A percentile compares a stretch with the other conserved stretches of the same genome.
phyloP scores from a whole-genome alignment of 768 basidiomycete species.

The Jaapia argillacea region DNA sequence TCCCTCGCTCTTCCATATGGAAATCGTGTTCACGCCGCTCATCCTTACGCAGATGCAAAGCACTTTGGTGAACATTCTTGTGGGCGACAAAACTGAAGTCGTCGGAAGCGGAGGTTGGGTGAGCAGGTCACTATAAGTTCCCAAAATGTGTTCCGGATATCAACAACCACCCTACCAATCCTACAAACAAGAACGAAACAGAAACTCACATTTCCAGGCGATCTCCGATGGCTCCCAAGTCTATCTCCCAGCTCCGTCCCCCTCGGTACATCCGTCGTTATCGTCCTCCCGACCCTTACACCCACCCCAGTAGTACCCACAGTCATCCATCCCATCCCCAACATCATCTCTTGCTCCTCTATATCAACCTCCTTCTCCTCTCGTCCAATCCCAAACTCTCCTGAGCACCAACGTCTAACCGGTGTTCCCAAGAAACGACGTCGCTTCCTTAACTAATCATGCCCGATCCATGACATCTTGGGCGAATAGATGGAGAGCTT shows the following conservation, averaged over 20 bases:
- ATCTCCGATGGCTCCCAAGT: constrained; percentile 83
- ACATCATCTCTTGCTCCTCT: constrained; percentile 23
- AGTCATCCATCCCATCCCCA: constrained; percentile 25
- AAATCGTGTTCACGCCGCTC: constrained; percentile 99
- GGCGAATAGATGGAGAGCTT: constrained; percentile 88
- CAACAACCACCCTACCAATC: neutral
- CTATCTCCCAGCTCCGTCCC: constrained; percentile 59
- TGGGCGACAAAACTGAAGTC: constrained; percentile 85
- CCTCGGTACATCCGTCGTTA: constrained; percentile 29
- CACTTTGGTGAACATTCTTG: constrained; percentile 92
- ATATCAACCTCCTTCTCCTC: constrained; percentile 38
- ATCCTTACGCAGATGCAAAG: constrained; percentile 91
- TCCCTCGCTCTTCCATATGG: constrained; percentile 82
- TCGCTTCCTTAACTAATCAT: constrained; percentile 71
- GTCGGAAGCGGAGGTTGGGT: constrained; percentile 91
- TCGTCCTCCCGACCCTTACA: neutral
- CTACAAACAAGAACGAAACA: neutral
- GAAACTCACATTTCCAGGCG: constrained; percentile 64
- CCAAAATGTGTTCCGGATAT: constrained; percentile 27
- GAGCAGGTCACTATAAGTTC: constrained; percentile 85
- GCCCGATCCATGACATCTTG: constrained; percentile 88
- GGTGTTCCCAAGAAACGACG: constrained; percentile 62
- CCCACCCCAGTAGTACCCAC: constrained; percentile 7
- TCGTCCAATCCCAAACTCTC: constrained; percentile 87
- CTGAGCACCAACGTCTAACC: constrained; percentile 75